Percentiles rank a stretch among this genome's conserved stretches.
phyloP scores from a whole-genome alignment of 2,329 filamentous ascomycete genomes.

The Paecilomyces fulvus region DNA sequence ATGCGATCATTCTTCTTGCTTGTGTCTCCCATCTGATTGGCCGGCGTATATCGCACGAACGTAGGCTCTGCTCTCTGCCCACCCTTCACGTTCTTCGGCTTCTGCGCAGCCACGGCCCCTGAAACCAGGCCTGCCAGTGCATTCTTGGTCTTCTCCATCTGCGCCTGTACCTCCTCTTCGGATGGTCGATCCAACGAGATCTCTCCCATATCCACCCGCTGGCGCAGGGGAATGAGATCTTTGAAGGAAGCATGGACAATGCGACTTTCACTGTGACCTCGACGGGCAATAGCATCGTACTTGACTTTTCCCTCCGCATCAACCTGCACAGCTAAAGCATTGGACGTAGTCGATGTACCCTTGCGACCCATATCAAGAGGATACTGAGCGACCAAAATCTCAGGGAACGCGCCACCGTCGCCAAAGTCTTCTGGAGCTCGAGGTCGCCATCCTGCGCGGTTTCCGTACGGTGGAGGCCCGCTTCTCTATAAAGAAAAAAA shows the following conservation, averaged over 20 bases:
- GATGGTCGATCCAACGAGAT: constrained; percentile 78
- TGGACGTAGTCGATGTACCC: constrained; percentile 57
- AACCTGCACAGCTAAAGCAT: constrained; percentile 86
- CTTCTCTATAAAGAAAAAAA: constrained; percentile 48
- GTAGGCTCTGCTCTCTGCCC: constrained; percentile 76
- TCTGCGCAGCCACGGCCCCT: constrained; percentile 82
- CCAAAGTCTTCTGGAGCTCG: constrained; percentile 84
- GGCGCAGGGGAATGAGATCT: constrained; percentile 86
- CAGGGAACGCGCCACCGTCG: constrained; percentile 92
- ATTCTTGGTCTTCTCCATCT: constrained; percentile 79
- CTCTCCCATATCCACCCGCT: constrained; percentile 87
- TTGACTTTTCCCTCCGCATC: constrained; percentile 88
- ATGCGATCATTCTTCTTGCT: constrained; percentile 86
- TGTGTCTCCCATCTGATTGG: constrained; percentile 89
- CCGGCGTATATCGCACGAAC: constrained; percentile 90
- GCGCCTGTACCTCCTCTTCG: constrained; percentile 72
- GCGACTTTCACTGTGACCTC: constrained; percentile 74
- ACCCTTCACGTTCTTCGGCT: constrained; percentile 87
- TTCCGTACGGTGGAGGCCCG: constrained; percentile 80
- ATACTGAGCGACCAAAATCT: constrained; percentile 89
- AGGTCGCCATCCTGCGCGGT: constrained; percentile 83
- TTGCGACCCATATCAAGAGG: constrained; percentile 92
- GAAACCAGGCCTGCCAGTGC: constrained; percentile 74
- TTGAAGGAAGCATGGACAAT: constrained; percentile 95
- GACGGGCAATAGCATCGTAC: constrained; percentile 87